These are phyloP conservation scores for Climacium dendroides DNA, from an alignment of 225 moss, liverwort and hornwort species.

Conservation along the genomic window DNA sequence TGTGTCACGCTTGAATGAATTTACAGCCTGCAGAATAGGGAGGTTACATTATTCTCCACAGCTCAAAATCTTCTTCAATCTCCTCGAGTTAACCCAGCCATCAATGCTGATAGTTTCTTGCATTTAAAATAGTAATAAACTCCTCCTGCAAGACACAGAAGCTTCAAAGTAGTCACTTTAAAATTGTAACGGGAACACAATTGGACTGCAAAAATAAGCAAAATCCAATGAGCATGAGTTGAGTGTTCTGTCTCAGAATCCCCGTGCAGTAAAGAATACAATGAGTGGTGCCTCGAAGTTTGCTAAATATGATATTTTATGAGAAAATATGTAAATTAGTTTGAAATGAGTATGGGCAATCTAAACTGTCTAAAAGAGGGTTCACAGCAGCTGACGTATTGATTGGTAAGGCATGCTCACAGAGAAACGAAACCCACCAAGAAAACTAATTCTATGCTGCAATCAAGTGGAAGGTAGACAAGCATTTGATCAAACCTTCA, in stretches of 20 bases:
- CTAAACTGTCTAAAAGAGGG: not conserved
- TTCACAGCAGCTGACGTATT: not conserved
- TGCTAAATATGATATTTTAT: not conserved
- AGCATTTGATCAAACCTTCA: slow-evolving; percentile 41
- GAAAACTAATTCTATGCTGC: not conserved
- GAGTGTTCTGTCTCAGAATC: not conserved
- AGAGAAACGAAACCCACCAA: not conserved
- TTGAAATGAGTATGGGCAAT: not conserved
- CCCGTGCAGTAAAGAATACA: not conserved
- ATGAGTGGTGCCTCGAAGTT: too few relatives aligned
- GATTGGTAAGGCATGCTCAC: not conserved
- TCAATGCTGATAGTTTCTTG: slow-evolving; percentile 36
- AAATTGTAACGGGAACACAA: not conserved
- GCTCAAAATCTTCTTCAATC: not conserved
- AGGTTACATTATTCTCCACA: not conserved
- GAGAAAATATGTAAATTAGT: not conserved
- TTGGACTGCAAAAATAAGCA: not conserved
- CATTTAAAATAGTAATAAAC: slow-evolving; percentile 39
- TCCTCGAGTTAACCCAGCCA: not conserved
- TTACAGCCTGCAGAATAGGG: not conserved
- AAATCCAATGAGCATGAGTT: not conserved
- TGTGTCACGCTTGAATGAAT: not conserved
- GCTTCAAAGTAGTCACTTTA: not conserved
- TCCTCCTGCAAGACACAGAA: slow-evolving; percentile 22
- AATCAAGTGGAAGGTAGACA: not conserved